phyloP scores from a whole-genome alignment of 768 basidiomycete genomes.

The Phanerochaete sordida region DNA sequence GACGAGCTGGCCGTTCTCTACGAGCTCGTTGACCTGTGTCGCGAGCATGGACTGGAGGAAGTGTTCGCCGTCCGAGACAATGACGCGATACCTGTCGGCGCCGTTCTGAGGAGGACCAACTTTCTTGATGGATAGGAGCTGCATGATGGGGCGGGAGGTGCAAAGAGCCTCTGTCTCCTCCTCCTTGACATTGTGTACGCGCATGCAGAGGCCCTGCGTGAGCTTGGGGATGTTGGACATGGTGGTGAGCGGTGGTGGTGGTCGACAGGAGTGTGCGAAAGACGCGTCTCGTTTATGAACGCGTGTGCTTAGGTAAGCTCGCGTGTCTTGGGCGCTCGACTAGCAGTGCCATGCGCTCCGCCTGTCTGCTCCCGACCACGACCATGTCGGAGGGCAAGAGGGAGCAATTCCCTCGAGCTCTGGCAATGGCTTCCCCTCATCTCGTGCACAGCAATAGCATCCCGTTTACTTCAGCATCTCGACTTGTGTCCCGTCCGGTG shows the following conservation, averaged over 20 bases:
- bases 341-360: not conserved
- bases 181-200: constrained; percentile 42
- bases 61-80: constrained; percentile 84
- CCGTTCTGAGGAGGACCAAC: constrained; percentile 41
- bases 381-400: too few relatives aligned
- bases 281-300: constrained; percentile 17
- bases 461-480: too few relatives aligned
- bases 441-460: too few relatives aligned
- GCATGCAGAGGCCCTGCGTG: constrained; percentile 52
- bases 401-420: too few relatives aligned
- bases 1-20: constrained; percentile 56
- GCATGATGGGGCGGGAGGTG: constrained; percentile 49
- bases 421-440: too few relatives aligned
- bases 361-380: too few relatives aligned
- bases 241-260: constrained; percentile 20
- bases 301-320: constrained; percentile 18
- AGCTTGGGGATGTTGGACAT: constrained; percentile 41
- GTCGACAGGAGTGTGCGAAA: constrained; percentile 6
- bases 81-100: constrained; percentile 70
- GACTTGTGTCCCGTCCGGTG: too few relatives aligned
- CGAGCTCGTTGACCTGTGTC: constrained; percentile 79
- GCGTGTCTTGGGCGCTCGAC: not conserved
- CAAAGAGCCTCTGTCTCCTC: constrained; percentile 20
- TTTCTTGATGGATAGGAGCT: constrained; percentile 82
- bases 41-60: constrained; percentile 95